Conservation (phyloP, 2,329 filamentous ascomycete species). For the Ceratocystis lukuohia region DNA sequence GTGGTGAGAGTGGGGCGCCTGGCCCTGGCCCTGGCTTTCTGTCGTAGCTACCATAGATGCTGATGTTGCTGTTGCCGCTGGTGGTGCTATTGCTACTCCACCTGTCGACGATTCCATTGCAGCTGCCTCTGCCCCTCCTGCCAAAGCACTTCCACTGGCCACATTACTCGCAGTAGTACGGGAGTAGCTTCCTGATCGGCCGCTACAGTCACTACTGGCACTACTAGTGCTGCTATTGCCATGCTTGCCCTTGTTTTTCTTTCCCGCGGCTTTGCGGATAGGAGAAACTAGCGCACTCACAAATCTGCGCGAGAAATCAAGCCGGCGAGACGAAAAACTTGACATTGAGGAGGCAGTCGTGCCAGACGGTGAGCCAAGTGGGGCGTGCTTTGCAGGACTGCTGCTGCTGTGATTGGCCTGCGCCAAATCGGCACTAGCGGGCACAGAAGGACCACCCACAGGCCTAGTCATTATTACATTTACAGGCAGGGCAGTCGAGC, state of each 20-base stretch:
- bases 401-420: no score
- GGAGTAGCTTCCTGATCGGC: not conserved
- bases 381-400: not conserved
- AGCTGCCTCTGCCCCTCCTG: not conserved
- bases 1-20: not conserved
- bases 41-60: no score
- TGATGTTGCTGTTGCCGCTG: not conserved
- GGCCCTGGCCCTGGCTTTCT: not conserved
- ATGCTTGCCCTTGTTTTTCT: not conserved
- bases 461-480: not conserved
- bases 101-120: not conserved
- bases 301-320: constrained; percentile 9
- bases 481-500: not conserved
- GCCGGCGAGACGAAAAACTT: not conserved
- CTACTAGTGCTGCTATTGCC: not conserved
- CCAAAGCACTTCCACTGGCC: not conserved
- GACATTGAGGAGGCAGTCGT: not conserved
- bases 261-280: constrained; percentile 5
- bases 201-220: not conserved
- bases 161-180: not conserved
- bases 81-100: not conserved
- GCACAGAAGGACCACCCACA: not conserved
- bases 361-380: not conserved
- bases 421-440: not conserved
- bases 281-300: constrained; percentile 14